phyloP scores from a whole-genome alignment of 768 basidiomycete species.

The Lepiota venenata region DNA sequence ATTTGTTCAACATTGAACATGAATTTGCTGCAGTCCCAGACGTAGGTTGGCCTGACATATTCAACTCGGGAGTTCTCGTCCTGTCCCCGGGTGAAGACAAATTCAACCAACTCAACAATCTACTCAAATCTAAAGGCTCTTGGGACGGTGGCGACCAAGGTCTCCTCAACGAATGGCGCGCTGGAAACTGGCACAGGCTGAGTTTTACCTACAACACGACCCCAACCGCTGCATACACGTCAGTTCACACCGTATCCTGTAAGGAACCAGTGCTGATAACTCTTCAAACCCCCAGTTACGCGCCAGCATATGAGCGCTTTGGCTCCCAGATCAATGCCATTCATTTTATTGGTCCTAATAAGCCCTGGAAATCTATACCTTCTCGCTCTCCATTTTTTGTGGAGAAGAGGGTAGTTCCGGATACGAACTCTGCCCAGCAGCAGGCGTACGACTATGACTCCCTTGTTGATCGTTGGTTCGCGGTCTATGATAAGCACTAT shows the following conservation, averaged over 20 bases:
- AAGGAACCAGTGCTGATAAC: constrained; percentile 15
- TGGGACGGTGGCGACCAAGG: constrained; percentile 99
- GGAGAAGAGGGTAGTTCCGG: constrained; percentile 19
- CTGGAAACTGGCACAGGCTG: constrained; percentile 83
- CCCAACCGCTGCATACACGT: constrained; percentile 96
- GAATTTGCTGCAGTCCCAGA: constrained; percentile 95
- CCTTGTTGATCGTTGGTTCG: constrained; percentile 89
- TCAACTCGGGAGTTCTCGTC: constrained; percentile 96
- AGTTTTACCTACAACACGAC: constrained; percentile 99
- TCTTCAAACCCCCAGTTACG: constrained; percentile 58
- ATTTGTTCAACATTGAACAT: constrained; percentile 81
- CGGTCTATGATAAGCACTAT: constrained; percentile 85
- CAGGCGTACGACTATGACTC: constrained; percentile 73
- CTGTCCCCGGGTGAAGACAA: constrained; percentile 78
- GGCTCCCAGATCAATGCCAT: constrained; percentile 83
- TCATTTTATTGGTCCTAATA: constrained; percentile 95
- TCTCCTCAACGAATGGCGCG: constrained; percentile 92
- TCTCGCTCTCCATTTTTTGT: constrained; percentile 58
- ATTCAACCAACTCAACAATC: constrained; percentile 66
- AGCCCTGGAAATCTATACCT: constrained; percentile 84
- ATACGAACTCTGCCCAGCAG: constrained; percentile 32
- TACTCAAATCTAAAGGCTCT: constrained; percentile 76
- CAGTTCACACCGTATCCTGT: constrained; percentile 33
- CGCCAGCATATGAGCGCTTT: constrained; percentile 93
- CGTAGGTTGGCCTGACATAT: constrained; percentile 99